These are phyloP conservation scores for Aspergillus quadrilineatus DNA, from an alignment of 2,329 filamentous ascomycete genomes.

Conservation along the genomic window DNA sequence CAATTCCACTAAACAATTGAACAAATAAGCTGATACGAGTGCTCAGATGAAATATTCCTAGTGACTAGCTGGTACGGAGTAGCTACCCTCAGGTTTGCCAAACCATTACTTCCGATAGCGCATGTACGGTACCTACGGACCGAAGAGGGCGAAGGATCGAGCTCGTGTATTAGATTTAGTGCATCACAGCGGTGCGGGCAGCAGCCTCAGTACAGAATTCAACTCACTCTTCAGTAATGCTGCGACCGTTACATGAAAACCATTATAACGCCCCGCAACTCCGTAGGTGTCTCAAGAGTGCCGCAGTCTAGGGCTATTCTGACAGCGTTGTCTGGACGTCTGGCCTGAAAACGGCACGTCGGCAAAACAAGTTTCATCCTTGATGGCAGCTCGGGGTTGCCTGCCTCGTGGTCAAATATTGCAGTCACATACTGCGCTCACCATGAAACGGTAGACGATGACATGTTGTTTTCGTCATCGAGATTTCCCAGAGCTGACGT, in stretches of 20 bases:
- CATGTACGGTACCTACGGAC: no score
- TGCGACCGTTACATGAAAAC: neutral
- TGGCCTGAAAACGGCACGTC: neutral
- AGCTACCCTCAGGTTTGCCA: no score
- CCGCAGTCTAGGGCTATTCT: neutral
- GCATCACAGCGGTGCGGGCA: neutral
- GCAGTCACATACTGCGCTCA: neutral
- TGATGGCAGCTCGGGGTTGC: neutral
- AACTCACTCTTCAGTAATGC: neutral
- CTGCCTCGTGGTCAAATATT: neutral
- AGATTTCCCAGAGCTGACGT: neutral
- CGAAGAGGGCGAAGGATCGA: neutral
- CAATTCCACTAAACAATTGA: no score
- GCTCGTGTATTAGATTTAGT: neutral
- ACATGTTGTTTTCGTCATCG: neutral
- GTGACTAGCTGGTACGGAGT: neutral
- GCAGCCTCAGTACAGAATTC: neutral
- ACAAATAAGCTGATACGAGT: no score
- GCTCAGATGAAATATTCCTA: no score
- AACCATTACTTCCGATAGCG: no score
- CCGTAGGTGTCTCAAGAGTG: neutral
- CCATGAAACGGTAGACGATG: neutral
- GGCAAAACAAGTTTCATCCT: slow-evolving; percentile 1
- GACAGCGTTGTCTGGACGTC: neutral
- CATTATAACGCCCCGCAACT: neutral